These are phyloP conservation scores for Pythium plurisporium DNA, from an alignment of 352 stramenopile genomes.

Conservation along the genomic window DNA sequence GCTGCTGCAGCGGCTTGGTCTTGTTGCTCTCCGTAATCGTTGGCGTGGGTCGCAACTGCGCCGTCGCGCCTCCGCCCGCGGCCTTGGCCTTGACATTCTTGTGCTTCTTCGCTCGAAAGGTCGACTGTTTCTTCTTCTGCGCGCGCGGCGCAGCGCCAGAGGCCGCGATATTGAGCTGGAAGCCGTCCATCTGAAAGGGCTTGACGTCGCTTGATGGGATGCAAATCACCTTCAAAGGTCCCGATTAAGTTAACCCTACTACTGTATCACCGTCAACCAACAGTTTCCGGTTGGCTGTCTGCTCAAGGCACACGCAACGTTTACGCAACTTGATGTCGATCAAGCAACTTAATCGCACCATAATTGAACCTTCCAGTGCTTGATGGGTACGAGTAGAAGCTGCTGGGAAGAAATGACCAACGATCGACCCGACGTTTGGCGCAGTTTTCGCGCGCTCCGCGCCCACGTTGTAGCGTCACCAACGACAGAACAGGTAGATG, in stretches of 20 bases:
- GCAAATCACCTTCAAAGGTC: too few species aligned
- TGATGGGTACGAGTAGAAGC: constrained; percentile 1
- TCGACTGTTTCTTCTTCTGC: constrained; percentile 66
- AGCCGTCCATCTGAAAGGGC: constrained; percentile 49
- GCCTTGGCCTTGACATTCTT: constrained; percentile 42
- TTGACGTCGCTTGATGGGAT: constrained; percentile 6
- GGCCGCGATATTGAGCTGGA: constrained; percentile 79
- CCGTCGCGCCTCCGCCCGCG: neutral
- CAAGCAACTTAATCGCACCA: constrained; percentile 9
- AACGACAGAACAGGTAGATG: constrained; percentile 18
- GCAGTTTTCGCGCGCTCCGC: constrained; percentile 46
- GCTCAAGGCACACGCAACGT: constrained; percentile 7
- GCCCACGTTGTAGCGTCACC: constrained; percentile 24
- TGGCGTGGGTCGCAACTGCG: neutral
- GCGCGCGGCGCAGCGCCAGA: constrained; percentile 27
- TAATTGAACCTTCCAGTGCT: too few species aligned
- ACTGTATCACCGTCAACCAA: too few species aligned
- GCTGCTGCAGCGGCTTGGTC: neutral
- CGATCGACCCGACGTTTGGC: constrained; percentile 22
- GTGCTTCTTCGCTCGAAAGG: constrained; percentile 73
- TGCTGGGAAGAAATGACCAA: constrained; percentile 4
- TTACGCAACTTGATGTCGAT: neutral
- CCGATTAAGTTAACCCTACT: constrained; percentile 21
- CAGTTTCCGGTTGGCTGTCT: too few species aligned
- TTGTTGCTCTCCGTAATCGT: neutral